phyloP scores from a whole-genome alignment of 2,329 filamentous ascomycete species.

The Pezizomycotina sp. region DNA sequence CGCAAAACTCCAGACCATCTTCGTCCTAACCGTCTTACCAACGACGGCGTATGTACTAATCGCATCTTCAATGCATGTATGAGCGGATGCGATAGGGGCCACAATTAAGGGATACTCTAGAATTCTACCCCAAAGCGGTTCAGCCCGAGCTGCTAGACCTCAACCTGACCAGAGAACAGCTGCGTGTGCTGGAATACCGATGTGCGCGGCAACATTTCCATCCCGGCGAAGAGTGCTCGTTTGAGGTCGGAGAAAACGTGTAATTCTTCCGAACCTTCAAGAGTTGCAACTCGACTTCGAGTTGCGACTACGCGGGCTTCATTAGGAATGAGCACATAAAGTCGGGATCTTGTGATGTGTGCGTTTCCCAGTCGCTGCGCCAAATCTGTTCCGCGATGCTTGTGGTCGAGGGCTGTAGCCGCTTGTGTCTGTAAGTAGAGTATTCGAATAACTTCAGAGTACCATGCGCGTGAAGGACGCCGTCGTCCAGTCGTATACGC shows the following conservation, averaged over 20 bases:
- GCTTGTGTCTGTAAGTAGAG: slow-evolving; percentile 1
- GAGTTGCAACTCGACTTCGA: slow-evolving; percentile 6
- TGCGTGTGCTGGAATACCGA: slow-evolving; percentile 6
- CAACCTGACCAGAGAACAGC: slow-evolving; percentile 5
- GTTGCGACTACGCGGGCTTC: slow-evolving; percentile 1
- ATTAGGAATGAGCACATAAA: slow-evolving; percentile 9
- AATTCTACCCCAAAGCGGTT: slow-evolving; percentile 7
- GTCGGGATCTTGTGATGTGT: slow-evolving; percentile 5
- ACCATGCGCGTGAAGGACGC: slow-evolving; percentile 7
- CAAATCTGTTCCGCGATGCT: slow-evolving; percentile 8
- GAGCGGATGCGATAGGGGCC: slow-evolving; percentile 3
- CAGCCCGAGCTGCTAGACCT: slow-evolving; percentile 4
- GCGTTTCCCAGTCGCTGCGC: slow-evolving; percentile 4
- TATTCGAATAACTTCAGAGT: slow-evolving; percentile 9
- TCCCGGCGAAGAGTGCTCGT: slow-evolving; percentile 1
- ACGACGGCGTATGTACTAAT: slow-evolving; percentile 1
- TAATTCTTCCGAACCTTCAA: slow-evolving; percentile 2
- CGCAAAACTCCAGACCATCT: slow-evolving; percentile 12
- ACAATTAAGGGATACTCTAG: slow-evolving; percentile 7
- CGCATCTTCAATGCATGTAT: background rate
- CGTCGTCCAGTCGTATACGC: slow-evolving; percentile 7
- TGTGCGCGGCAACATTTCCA: slow-evolving; percentile 3
- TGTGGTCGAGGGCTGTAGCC: background rate
- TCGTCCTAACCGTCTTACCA: slow-evolving; percentile 5
- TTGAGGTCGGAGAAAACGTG: slow-evolving; percentile 4